Evolutionary conservation across 2,329 filamentous ascomycete genomes (phyloP).

Genomic region (Aspergillus persii): DNA sequence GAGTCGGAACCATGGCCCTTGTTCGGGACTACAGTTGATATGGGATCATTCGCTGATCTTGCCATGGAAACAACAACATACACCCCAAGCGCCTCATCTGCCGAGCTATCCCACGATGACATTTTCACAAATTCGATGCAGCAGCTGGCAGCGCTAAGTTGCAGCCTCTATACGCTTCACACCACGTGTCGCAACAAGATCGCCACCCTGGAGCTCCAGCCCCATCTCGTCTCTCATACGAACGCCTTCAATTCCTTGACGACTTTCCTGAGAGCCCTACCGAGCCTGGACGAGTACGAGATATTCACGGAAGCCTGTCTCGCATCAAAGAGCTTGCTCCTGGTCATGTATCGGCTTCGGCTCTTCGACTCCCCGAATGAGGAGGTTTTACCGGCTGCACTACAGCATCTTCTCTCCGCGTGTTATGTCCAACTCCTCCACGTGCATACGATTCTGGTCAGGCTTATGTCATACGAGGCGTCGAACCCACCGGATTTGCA

Average conservation of each 20-base stretch:
- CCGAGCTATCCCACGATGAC: conserved; percentile 3
- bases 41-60: conserved; percentile 2
- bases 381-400: conserved; percentile 3
- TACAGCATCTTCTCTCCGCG: conserved; percentile 3
- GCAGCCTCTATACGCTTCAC: conserved; percentile 4
- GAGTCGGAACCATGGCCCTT: conserved; percentile 1
- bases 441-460: conserved; percentile 3
- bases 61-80: conserved; percentile 2
- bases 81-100: conserved; percentile 3
- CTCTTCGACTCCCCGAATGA: conserved; percentile 3
- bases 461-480: conserved; percentile 2
- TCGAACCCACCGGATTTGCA: conserved; percentile 2
- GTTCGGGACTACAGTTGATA: conserved; percentile 1
- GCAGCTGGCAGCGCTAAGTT: conserved; percentile 3
- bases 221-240: conserved; percentile 3
- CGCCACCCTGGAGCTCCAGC: conserved; percentile 1
- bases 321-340: conserved; percentile 3
- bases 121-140: conserved; percentile 3
- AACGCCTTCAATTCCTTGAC: conserved; percentile 4
- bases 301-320: conserved; percentile 4
- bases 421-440: conserved; percentile 4
- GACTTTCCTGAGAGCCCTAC: conserved; percentile 2
- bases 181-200: conserved; percentile 3
- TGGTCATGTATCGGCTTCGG: conserved; percentile 4
- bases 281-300: conserved; percentile 2